Conservation (phyloP, 148 eudicot genomes). For the Arbutus unedo region DNA sequence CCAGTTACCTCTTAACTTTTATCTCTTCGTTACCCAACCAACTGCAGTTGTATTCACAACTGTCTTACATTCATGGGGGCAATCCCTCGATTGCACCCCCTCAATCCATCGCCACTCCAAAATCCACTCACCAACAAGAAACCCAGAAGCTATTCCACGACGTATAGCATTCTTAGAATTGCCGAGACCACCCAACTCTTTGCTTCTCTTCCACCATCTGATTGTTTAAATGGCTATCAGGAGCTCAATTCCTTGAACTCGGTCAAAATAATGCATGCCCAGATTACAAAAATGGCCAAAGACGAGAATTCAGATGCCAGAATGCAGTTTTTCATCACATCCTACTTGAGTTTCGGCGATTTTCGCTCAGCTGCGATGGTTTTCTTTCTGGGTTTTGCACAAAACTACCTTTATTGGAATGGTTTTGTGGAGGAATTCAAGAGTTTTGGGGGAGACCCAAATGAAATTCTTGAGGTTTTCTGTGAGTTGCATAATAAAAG, state of each 20-base stretch:
- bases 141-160: slow-evolving; percentile 13
- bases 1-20: background rate
- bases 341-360: slow-evolving; percentile 48
- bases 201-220: slow-evolving; percentile 25
- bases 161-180: slow-evolving; percentile 17
- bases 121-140: slow-evolving; percentile 14
- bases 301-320: slow-evolving; percentile 25
- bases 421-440: slow-evolving; percentile 41
- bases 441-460: slow-evolving; percentile 53
- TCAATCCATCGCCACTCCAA: slow-evolving; percentile 17
- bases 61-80: slow-evolving; percentile 9
- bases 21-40: background rate
- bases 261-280: slow-evolving; percentile 51
- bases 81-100: slow-evolving; percentile 9
- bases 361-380: slow-evolving; percentile 43
- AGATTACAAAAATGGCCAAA: slow-evolving; percentile 37
- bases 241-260: slow-evolving; percentile 33
- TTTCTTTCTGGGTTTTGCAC: slow-evolving; percentile 35
- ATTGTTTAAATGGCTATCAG: slow-evolving; percentile 16
- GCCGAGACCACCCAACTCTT: slow-evolving; percentile 21
- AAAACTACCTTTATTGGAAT: slow-evolving; percentile 45
- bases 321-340: slow-evolving; percentile 33
- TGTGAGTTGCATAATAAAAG: slow-evolving; percentile 47
- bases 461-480: slow-evolving; percentile 55
- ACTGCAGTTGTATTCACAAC: background rate